Evolutionary conservation across 1,139 yeast species (phyloP), one percentile per base, ranked within the genome.

Genomic region (Groenewaldozyma sp.): DNA sequence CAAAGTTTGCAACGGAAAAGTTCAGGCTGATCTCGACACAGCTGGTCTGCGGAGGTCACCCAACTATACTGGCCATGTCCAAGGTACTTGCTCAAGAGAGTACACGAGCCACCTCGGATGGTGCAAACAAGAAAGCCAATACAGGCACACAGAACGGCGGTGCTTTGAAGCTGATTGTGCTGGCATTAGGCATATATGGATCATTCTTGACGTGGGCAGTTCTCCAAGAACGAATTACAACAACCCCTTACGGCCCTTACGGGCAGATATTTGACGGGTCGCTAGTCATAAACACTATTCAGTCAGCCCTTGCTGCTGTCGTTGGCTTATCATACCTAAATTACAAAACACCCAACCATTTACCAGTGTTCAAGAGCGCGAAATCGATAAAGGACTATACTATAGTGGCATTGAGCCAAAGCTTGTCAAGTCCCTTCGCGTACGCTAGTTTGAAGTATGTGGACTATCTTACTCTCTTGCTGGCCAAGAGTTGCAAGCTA

Each of bases 401-500:
- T 1, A 45, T 82, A 27, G 82, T 88, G 13, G 81, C 97, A 0
- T 46, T 80, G 7, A 76, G 94, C 7, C 88, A 91, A 50, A 78
- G 94, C 33, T 54, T 87, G 19, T 78, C 96, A 0, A 73, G 91
- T 1, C 96, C 96, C 2, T 60, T 82, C 50, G 82, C 94, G 28
- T 73, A 82, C 60, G 67, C 78, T 45, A 76, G 95, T 10, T 66
- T 91, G 46, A 69, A 73, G 39, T 86, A 91, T 56, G 93, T 91
- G 34, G 95, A 86, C 57, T 91, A 84, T 56, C 67, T 91, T 55
- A 82, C 94, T 0, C 80, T 76, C 52, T 71, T 91, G 49, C 70
- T 91, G 46, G 95, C 96, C 29, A 91, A 91, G 58, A 82, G 95
- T 38, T 91, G 98, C 59, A 91, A 91, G 55, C 70, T 91, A 58